Evolutionary conservation across 805 yeast species (phyloP).

Genomic region (Metschnikowia lachancei): DNA sequence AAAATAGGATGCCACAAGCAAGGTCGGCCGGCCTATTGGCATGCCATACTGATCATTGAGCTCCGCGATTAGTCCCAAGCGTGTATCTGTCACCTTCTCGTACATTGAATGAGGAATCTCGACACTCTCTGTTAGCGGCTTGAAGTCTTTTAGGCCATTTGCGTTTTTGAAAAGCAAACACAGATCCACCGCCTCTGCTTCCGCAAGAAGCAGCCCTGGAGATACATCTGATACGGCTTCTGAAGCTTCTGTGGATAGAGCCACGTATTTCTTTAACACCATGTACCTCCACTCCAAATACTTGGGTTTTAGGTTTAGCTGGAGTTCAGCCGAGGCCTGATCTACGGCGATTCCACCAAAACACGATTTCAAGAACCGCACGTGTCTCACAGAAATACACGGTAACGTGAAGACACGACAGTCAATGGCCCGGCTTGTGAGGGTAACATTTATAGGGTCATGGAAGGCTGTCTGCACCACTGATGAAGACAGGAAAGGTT

Average conservation of each 20-base stretch:
- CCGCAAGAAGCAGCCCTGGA: constrained; percentile 5
- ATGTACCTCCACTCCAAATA: constrained; percentile 16
- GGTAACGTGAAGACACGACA: constrained; percentile 15
- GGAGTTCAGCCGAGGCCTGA: neutral
- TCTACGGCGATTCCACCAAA: constrained; percentile 8
- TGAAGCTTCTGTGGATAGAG: constrained; percentile 5
- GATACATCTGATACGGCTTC: constrained; percentile 1
- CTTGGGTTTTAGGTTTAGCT: constrained; percentile 5
- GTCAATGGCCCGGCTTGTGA: constrained; percentile 10
- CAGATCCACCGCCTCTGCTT: constrained; percentile 8
- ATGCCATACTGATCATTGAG: constrained; percentile 5
- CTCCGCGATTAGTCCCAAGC: neutral
- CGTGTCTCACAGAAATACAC: constrained; percentile 13
- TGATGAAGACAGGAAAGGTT: neutral
- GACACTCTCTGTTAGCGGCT: constrained; percentile 3
- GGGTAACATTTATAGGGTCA: constrained; percentile 5
- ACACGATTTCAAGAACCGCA: constrained; percentile 7
- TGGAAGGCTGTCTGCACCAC: constrained; percentile 2
- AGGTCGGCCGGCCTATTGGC: constrained; percentile 5
- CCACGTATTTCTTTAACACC: constrained; percentile 12
- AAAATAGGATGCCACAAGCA: constrained; percentile 9
- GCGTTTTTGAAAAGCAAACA: constrained; percentile 5
- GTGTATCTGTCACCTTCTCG: neutral
- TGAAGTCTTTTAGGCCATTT: constrained; percentile 4
- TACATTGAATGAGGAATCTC: neutral